Conservation (phyloP, 1,284 basidiomycete species). For the Pseudozyma tsukubaensis region DNA sequence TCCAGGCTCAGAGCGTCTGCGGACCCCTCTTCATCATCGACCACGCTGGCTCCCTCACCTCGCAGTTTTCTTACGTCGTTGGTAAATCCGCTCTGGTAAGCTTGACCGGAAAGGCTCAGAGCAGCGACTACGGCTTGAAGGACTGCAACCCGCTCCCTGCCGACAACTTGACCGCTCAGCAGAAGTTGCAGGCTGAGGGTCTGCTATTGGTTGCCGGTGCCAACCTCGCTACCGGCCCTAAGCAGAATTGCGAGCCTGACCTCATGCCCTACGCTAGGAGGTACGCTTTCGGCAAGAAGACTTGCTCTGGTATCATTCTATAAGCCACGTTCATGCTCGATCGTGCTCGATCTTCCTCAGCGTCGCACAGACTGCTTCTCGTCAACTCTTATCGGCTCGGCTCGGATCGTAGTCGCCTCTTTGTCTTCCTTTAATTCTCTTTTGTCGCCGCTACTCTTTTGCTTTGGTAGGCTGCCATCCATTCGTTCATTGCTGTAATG, state of each 20-base stretch:
- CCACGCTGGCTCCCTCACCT: slow-evolving; percentile 30
- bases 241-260: slow-evolving; percentile 44
- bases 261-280: slow-evolving; percentile 35
- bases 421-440: neutral
- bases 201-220: slow-evolving; percentile 17
- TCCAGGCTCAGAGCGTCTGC: slow-evolving; percentile 32
- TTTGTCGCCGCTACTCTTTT: neutral
- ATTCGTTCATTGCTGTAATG: slow-evolving; percentile 2
- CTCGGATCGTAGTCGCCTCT: neutral
- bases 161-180: slow-evolving; percentile 12
- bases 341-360: neutral
- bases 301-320: slow-evolving; percentile 27
- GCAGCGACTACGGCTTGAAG: slow-evolving; percentile 13
- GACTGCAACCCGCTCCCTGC: slow-evolving; percentile 35
- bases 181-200: slow-evolving; percentile 12
- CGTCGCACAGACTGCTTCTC: no score
- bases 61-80: slow-evolving; percentile 31
- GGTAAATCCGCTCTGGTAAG: slow-evolving; percentile 19
- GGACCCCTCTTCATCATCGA: slow-evolving; percentile 25
- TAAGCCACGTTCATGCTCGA: neutral
- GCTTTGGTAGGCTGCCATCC: no score
- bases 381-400: neutral
- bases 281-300: slow-evolving; percentile 31
- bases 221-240: slow-evolving; percentile 21
- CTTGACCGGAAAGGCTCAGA: slow-evolving; percentile 11